phyloP scores from a whole-genome alignment of 2,329 filamentous ascomycete species.

The Pseudogymnoascus sp. region DNA sequence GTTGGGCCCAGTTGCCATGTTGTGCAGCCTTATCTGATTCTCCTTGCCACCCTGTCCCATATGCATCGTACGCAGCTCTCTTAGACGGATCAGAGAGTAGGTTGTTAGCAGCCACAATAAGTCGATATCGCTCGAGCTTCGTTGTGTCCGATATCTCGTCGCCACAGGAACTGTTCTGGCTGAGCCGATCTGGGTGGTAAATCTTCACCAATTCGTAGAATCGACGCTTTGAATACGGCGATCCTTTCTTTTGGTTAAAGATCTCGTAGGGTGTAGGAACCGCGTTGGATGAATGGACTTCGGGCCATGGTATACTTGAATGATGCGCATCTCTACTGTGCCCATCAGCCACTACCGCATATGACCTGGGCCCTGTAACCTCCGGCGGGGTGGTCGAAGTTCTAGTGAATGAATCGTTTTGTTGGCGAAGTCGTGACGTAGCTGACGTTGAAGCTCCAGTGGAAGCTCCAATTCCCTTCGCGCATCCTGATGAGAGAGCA shows the following conservation, averaged over 20 bases:
- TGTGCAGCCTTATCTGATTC: slow-evolving; percentile 25
- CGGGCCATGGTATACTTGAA: slow-evolving; percentile 24
- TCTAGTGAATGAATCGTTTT: slow-evolving; percentile 12
- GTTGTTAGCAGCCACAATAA: slow-evolving; percentile 79
- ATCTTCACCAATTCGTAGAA: slow-evolving; percentile 92
- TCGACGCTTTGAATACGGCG: slow-evolving; percentile 69
- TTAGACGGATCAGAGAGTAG: slow-evolving; percentile 76
- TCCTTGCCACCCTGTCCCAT: slow-evolving; percentile 70
- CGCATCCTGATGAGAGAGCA: slow-evolving; percentile 29
- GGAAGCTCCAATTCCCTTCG: slow-evolving; percentile 28
- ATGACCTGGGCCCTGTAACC: slow-evolving; percentile 21
- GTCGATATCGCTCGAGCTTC: slow-evolving; percentile 79
- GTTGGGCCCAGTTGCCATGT: slow-evolving; percentile 16
- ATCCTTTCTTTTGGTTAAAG: slow-evolving; percentile 50
- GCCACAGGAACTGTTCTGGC: slow-evolving; percentile 28
- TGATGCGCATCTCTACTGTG: slow-evolving; percentile 30
- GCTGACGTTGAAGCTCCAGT: slow-evolving; percentile 19
- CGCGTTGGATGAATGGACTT: slow-evolving; percentile 21
- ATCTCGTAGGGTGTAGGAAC: slow-evolving; percentile 77
- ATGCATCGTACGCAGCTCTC: slow-evolving; percentile 71
- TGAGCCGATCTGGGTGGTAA: slow-evolving; percentile 77
- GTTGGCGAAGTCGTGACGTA: slow-evolving; percentile 22
- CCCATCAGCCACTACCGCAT: slow-evolving; percentile 29
- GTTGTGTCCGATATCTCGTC: slow-evolving; percentile 47
- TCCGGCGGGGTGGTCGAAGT: slow-evolving; percentile 10